Conservation (phyloP, 352 stramenopile species). For the Phytophthora kernoviae region DNA sequence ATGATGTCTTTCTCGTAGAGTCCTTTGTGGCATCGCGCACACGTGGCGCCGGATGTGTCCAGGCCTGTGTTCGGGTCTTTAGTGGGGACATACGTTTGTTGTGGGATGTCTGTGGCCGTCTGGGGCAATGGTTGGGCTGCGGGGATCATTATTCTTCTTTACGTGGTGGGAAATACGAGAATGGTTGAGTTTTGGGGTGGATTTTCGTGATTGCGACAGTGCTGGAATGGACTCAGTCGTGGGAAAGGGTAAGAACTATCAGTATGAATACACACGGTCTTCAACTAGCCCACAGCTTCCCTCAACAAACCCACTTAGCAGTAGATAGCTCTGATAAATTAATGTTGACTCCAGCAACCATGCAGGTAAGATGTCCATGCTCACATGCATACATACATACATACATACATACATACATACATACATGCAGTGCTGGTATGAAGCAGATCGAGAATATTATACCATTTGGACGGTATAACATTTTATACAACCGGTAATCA, state of each 20-base stretch:
- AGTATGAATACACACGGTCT: too few relatives aligned
- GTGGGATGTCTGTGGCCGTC: conserved; percentile 33
- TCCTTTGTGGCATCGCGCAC: conserved; percentile 41
- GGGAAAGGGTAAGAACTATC: too few relatives aligned
- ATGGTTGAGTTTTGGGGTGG: background rate
- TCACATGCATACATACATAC: too few relatives aligned
- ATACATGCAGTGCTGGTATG: too few relatives aligned
- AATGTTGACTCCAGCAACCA: too few relatives aligned
- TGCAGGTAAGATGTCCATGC: too few relatives aligned
- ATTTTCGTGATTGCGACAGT: conserved; percentile 19
- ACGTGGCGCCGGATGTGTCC: conserved; percentile 35
- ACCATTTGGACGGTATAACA: too few relatives aligned
- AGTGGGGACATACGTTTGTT: conserved; percentile 20
- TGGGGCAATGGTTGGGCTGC: conserved; percentile 29
- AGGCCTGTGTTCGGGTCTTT: conserved; percentile 20
- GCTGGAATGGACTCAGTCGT: background rate
- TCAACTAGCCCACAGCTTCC: background rate
- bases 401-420: too few relatives aligned
- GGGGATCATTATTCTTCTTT: conserved; percentile 31
- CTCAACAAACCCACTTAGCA: too few relatives aligned
- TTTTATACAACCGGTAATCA: too few relatives aligned
- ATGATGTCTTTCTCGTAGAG: conserved; percentile 41
- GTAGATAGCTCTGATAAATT: too few relatives aligned
- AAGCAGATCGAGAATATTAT: too few relatives aligned
- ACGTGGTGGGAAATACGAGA: conserved; percentile 7